Percentiles rank a stretch among this genome's conserved stretches.
Conservation (phyloP, 768 basidiomycete genomes). For the Pisolithus sp. region DNA sequence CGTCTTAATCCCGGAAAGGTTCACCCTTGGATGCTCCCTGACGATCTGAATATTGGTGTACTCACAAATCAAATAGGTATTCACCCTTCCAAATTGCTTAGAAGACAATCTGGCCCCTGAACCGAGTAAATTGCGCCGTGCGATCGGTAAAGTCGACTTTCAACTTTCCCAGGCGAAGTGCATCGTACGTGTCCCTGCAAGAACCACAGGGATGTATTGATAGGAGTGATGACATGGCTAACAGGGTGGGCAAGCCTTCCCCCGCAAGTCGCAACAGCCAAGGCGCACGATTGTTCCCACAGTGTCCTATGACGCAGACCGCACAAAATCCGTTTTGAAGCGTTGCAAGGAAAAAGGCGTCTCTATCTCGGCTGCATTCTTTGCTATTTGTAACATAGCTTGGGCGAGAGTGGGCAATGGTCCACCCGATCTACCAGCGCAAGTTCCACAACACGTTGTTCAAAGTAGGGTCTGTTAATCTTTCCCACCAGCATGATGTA, state of each 20-base stretch:
- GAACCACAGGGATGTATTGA: not conserved
- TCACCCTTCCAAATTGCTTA: slow-evolving; percentile 37
- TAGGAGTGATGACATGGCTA: not conserved
- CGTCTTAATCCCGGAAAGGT: slow-evolving; percentile 3
- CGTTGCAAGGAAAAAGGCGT: slow-evolving; percentile 67
- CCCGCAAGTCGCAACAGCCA: slow-evolving; percentile 35
- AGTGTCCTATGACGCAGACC: slow-evolving; percentile 45
- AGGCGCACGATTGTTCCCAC: slow-evolving; percentile 69
- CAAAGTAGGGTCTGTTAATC: not conserved
- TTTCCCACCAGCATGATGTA: slow-evolving; percentile 62
- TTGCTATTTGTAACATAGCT: slow-evolving; percentile 69
- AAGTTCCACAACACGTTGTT: slow-evolving; percentile 15
- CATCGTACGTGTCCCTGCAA: slow-evolving; percentile 4
- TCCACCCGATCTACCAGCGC: slow-evolving; percentile 48
- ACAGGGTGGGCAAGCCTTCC: slow-evolving; percentile 74
- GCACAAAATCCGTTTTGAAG: slow-evolving; percentile 57
- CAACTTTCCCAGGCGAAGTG: slow-evolving; percentile 43
- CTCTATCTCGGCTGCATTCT: slow-evolving; percentile 69
- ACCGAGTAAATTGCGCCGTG: slow-evolving; percentile 35
- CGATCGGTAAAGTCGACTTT: slow-evolving; percentile 52
- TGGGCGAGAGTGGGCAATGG: slow-evolving; percentile 51
- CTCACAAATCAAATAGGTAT: slow-evolving; percentile 13
- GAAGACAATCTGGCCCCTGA: slow-evolving; percentile 43
- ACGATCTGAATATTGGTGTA: slow-evolving; percentile 3
- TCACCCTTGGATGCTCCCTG: not conserved